Evolutionary conservation across 31 red algal species (phyloP), one percentile per base, ranked within the genome.

Genomic region (Asparagopsis taxiformis): DNA sequence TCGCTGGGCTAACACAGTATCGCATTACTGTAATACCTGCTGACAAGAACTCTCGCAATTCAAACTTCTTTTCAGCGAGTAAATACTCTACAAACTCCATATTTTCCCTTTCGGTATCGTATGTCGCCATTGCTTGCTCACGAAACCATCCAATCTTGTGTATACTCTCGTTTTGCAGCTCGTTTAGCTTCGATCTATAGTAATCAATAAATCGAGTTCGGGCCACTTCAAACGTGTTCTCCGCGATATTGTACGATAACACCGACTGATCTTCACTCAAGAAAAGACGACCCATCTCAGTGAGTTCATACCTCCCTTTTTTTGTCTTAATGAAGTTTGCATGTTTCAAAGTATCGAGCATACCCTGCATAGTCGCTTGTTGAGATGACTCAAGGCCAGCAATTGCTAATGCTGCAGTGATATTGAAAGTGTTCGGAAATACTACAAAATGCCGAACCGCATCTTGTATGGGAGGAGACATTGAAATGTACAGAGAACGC

Each of bases 21-120:
- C 88, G 88, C 88, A 92, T 92, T 5, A 92, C 79, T 11, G 70
- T 79, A 1, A 82, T 67, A 26, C 69, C 88, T 2, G 72, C 78
- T 25, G 78, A 55, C 5, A 92, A 72, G 46, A 91, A 91, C 20
- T 84, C 65, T n/a, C 71, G 88, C 30, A 76, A 31, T 19, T 62
- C 56, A 24, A 36, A 48, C n/a, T 57, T 55, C 16, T 35, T 37
- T 29, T 43, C 68, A 46, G 52, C 61, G 17, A 79, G 62, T 31
- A 85, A 50, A 35, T 67, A 76, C 25, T 77, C 75, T 29, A 81
- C 62, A 24, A 77, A 84, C 31, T 86, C 80, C 70, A 85, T 79
- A 55, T 85, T 93, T 46, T 93, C 70, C 8, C 89, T 49, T 37
- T 93, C 89, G 1, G 58, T 70, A 36, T 93, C 89, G 25, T 80